Conservation (phyloP, 306 rosid species). For the Carpinus fangiana region DNA sequence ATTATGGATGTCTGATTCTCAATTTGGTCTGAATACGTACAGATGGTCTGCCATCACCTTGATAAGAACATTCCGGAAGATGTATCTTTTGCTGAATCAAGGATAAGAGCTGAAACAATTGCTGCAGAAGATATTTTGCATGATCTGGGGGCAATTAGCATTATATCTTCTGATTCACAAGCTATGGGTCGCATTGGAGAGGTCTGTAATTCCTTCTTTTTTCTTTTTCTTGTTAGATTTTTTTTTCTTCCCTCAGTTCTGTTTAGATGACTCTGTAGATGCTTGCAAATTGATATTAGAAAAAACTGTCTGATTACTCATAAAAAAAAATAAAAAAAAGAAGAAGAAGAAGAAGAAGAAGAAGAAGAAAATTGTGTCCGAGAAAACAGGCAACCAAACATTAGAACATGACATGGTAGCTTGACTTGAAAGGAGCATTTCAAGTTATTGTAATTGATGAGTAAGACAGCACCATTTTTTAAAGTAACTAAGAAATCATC, state of each 20-base stretch:
- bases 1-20: slow-evolving; percentile 7
- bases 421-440: slow-evolving; percentile 1
- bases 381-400: slow-evolving; percentile 3
- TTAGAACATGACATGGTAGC: background rate
- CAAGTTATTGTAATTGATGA: background rate
- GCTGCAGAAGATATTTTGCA: slow-evolving; percentile 99
- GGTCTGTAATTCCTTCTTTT: slow-evolving; percentile 46
- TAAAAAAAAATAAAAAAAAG: too few relatives aligned
- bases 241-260: background rate
- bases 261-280: background rate
- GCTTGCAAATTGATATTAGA: background rate
- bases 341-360: too few relatives aligned
- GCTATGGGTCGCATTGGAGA: slow-evolving; percentile 99
- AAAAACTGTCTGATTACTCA: background rate
- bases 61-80: slow-evolving; percentile 76
- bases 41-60: slow-evolving; percentile 98
- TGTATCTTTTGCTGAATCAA: slow-evolving; percentile 82
- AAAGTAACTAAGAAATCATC: background rate
- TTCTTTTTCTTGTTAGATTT: too few relatives aligned
- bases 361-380: background rate
- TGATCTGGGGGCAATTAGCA: slow-evolving; percentile 95
- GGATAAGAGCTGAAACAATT: slow-evolving; percentile 89
- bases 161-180: slow-evolving; percentile 89
- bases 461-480: background rate
- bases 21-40: slow-evolving; percentile 33